Evolutionary conservation across 768 basidiomycete genomes (phyloP).

Genomic region (Tricholoma sp.): DNA sequence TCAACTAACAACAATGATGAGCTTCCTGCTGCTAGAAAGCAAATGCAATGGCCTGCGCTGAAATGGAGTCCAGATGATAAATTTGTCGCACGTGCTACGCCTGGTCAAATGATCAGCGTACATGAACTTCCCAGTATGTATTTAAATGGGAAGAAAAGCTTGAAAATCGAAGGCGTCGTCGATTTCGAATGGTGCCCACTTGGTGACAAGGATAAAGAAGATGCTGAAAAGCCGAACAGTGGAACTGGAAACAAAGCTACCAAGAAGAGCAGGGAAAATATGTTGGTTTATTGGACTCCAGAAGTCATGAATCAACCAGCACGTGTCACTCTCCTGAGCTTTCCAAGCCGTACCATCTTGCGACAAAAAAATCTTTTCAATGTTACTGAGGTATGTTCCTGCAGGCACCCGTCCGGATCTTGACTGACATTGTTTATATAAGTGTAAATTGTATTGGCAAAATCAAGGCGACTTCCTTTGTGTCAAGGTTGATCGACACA

Average conservation of each 20-base stretch:
- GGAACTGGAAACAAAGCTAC: conserved; percentile 33
- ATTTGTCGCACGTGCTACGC: conserved; percentile 84
- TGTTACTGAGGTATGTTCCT: conserved; percentile 78
- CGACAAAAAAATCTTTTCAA: conserved; percentile 98
- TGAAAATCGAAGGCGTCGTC: conserved; percentile 95
- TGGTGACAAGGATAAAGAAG: conserved; percentile 83
- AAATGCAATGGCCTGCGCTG: conserved; percentile 90
- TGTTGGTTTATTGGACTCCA: conserved; percentile 97
- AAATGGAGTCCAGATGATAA: conserved; percentile 99
- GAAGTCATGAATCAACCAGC: conserved; percentile 97
- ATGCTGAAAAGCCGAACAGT: conserved; percentile 48
- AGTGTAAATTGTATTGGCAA: conserved; percentile 99
- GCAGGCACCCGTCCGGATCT: conserved; percentile 4
- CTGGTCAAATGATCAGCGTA: conserved; percentile 91
- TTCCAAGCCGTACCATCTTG: conserved; percentile 79
- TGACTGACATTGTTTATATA: conserved; percentile 8
- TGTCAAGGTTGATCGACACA: conserved; percentile 98
- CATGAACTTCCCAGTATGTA: conserved; percentile 95
- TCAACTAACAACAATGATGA: conserved; percentile 59
- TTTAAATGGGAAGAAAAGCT: conserved; percentile 90
- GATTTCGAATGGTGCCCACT: conserved; percentile 99
- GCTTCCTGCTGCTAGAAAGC: conserved; percentile 57
- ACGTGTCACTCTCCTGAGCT: conserved; percentile 85
- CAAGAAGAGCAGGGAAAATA: conserved; percentile 80
- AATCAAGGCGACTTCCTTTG: conserved; percentile 98